Percentiles rank a stretch among this genome's conserved stretches.
Conservation (phyloP, 352 stramenopile genomes). For the Phytophthora rubi region DNA sequence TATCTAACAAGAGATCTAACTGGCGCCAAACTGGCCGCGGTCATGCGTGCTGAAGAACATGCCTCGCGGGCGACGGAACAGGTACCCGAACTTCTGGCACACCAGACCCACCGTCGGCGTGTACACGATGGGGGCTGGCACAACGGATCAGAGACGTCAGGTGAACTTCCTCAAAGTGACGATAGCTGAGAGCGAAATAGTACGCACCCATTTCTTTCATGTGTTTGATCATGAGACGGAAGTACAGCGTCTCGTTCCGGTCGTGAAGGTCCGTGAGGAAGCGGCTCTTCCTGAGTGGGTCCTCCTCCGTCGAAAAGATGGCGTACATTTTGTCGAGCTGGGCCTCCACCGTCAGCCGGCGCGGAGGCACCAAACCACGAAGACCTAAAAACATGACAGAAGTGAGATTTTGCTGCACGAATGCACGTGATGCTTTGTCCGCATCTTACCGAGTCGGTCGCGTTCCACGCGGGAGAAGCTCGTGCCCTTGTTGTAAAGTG, state of each 20-base stretch:
- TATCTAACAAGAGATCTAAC: too few relatives aligned
- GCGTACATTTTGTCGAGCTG: conserved; percentile 73
- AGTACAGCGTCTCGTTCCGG: conserved; percentile 96
- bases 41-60: conserved; percentile 97
- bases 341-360: conserved; percentile 69
- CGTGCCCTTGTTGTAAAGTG: conserved; percentile 90
- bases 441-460: conserved; percentile 69
- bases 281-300: conserved; percentile 92
- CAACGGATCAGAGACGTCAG: background rate
- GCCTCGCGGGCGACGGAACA: conserved; percentile 90
- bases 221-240: conserved; percentile 92
- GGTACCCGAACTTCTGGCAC: conserved; percentile 91
- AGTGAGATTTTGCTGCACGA: conserved; percentile 8
- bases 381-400: conserved; percentile 47
- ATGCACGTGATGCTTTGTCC: background rate
- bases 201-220: conserved; percentile 91
- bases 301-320: conserved; percentile 63
- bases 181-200: background rate
- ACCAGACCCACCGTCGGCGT: conserved; percentile 96
- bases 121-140: conserved; percentile 95
- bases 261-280: conserved; percentile 96
- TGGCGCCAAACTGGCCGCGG: conserved; percentile 88
- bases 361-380: conserved; percentile 81
- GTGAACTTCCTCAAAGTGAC: background rate
- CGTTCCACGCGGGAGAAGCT: conserved; percentile 83